Evolutionary conservation across 2,329 filamentous ascomycete species (phyloP).

Genomic region (Colletotrichum sansevieriae): DNA sequence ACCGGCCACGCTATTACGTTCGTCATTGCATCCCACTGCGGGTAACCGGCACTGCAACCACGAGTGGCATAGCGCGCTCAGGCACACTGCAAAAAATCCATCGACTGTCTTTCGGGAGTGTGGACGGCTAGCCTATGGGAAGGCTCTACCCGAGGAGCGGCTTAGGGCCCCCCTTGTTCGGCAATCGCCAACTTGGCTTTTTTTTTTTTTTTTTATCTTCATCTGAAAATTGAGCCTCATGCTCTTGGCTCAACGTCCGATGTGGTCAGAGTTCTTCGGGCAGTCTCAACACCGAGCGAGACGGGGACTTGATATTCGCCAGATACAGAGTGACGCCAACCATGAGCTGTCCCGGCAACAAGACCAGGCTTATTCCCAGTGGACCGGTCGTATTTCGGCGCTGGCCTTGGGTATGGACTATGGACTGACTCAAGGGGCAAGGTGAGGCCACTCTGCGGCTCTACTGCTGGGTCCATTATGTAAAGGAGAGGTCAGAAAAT

Average conservation of each 20-base stretch:
- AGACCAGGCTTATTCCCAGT: slow-evolving; percentile 20
- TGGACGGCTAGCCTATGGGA: slow-evolving; percentile 20
- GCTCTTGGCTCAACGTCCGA: slow-evolving; percentile 37
- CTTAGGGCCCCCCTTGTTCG: slow-evolving; percentile 32
- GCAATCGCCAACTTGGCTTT: slow-evolving; percentile 35
- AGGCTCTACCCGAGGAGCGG: not conserved
- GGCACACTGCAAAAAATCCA: slow-evolving; percentile 7
- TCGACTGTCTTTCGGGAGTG: not conserved
- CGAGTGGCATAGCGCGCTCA: slow-evolving; percentile 26
- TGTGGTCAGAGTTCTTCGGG: not conserved
- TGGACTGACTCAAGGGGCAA: slow-evolving; percentile 38
- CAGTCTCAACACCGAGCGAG: slow-evolving; percentile 5
- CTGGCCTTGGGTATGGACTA: slow-evolving; percentile 35
- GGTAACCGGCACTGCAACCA: slow-evolving; percentile 20
- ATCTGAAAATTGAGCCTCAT: slow-evolving; percentile 35
- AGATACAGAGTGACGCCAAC: too few relatives aligned
- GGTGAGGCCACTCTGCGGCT: slow-evolving; percentile 40
- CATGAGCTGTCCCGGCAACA: not conserved
- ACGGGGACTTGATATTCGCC: not conserved
- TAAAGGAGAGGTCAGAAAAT: slow-evolving; percentile 38
- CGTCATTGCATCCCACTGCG: slow-evolving; percentile 18
- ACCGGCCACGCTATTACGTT: slow-evolving; percentile 32
- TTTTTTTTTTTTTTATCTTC: not conserved
- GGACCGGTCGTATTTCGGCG: slow-evolving; percentile 40
- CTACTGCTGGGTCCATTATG: slow-evolving; percentile 37